These are phyloP conservation scores for Xylaria telfairii DNA, from an alignment of 495 filamentous ascomycete species.

Conservation along the genomic window DNA sequence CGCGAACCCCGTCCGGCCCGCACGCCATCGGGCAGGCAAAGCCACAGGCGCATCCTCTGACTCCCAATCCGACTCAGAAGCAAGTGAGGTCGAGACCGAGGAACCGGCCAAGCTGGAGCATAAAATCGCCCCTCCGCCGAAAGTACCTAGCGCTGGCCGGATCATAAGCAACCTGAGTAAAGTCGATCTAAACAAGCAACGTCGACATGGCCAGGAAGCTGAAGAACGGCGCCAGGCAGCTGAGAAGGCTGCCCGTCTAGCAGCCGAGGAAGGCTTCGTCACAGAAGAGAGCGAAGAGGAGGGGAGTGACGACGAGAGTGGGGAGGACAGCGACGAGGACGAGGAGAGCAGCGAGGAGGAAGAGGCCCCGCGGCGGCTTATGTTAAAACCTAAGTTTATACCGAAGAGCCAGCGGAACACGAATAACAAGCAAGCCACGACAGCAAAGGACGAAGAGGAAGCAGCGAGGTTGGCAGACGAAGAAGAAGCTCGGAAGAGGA, in stretches of 20 bases:
- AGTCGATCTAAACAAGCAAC: slow-evolving; percentile 67
- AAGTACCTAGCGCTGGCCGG: slow-evolving; percentile 61
- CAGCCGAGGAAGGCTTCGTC: slow-evolving; percentile 77
- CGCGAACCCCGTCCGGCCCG: slow-evolving; percentile 82
- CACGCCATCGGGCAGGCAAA: slow-evolving; percentile 89
- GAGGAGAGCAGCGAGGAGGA: slow-evolving; percentile 71
- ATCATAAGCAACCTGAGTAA: slow-evolving; percentile 68
- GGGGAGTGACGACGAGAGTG: slow-evolving; percentile 40
- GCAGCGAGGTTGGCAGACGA: slow-evolving; percentile 42
- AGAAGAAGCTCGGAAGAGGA: slow-evolving; percentile 67
- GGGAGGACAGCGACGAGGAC: slow-evolving; percentile 44
- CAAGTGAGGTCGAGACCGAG: slow-evolving; percentile 57
- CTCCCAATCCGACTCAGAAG: slow-evolving; percentile 66
- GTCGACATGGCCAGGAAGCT: slow-evolving; percentile 41
- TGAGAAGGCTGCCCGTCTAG: slow-evolving; percentile 49
- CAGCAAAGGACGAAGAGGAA: slow-evolving; percentile 37
- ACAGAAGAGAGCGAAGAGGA: slow-evolving; percentile 64
- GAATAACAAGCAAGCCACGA: slow-evolving; percentile 23
- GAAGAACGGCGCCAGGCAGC: slow-evolving; percentile 50
- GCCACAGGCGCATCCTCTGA: slow-evolving; percentile 69
- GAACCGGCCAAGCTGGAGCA: slow-evolving; percentile 31
- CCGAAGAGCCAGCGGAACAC: slow-evolving; percentile 75
- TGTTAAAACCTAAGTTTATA: slow-evolving; percentile 90
- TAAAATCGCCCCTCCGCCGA: slow-evolving; percentile 61
- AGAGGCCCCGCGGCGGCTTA: slow-evolving; percentile 74